Base-by-base conservation (phyloP, 139 green algal genomes). In the Volvox africanus region DNA sequence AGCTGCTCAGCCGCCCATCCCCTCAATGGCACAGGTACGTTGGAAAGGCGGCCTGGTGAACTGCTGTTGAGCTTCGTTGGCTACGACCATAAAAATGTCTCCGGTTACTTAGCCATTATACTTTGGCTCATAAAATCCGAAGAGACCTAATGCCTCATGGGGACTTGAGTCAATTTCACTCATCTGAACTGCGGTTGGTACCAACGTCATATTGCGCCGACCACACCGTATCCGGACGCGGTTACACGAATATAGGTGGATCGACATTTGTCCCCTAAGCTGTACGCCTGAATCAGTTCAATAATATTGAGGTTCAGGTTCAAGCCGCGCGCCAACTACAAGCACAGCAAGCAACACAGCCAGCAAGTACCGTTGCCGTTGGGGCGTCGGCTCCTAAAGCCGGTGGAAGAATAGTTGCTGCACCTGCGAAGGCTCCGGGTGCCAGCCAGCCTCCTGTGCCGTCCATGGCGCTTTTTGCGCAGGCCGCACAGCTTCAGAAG, bases 381-480 rank as follows among this genome's bases (percentile, higher is more conserved):
- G 82, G 26, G 33, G 20, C 83, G 22, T 17, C 67, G 32, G 82
- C 80, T 87, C 80, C 61, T 61, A 33, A 32, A 18, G 82, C 83
- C 1, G 35, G 65, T 16, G 83, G 65, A 12, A 71, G n/a, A 1
- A 6, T 26, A 22, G 36, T 71, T 28, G 68, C 85, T 19, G 33
- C 85, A 36, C 32, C 83, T 35, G 36, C 68, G 11, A 80, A 81
- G 83, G 14, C 67, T 0, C 36, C 83, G 18, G 83, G 32, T 11
- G 68, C 65, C 68, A 37, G 87, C 12, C 87, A 91, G 76, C 87
- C 87, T 20, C 87, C 87, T 3, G 73, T 91, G 76, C 87, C 87
- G 0, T 50, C 75, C 87, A 86, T 91, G 61, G 76, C 76, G 28
- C 35, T 91, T n/a, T 79, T 91, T 16, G 61, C 61, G 13, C 75